Base-by-base conservation (phyloP, 371 early-diverging fungal species). In the Actinomortierella ambigua region DNA sequence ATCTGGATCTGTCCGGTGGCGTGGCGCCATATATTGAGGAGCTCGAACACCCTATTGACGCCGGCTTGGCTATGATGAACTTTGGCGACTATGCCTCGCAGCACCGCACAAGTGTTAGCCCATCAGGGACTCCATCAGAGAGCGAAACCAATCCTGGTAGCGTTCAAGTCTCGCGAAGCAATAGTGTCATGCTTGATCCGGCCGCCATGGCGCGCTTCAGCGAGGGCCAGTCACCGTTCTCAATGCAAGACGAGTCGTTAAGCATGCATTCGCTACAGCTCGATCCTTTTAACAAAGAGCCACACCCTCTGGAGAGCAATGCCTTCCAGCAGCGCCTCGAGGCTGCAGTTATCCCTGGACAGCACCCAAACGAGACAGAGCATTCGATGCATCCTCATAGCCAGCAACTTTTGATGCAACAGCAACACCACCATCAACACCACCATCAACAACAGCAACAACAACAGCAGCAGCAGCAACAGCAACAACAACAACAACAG, bases 21-120 rank as follows among this genome's bases (percentile, higher is more conserved):
- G 44, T 70, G 24, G 65, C 65, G n/a, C 59, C 53, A 17, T 65
- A 70, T 0, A 47, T 24, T 15, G 71, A 65, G 7, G 71, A 70
- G 23, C 65, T 61, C 29, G 71, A 70, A 43, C 71, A 65, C 42
- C 71, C 65, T 14, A 70, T 70, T 26, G 71, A 65, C 22, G 58
- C 61, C 20, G 65, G 62, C n/a, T 42, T 65, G 13, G 66, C 65
- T 29, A 61, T 70, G 65, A 70, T 70, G 71, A 69, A 57, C 55
- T 65, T 65, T 53, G 20, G 65, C 17, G 71, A 70, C 22, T 65
- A 58, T 34, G 34, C 34, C 11, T 34, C 34, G 34, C 34, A 34
- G 34, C 34, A 34, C 7, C 34, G 34, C 34, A 6, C 34, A 34
- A 34, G 34, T 34, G 34, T 34, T 4, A 34, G 34, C 11, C 34